phyloP scores from a whole-genome alignment of 2,329 filamentous ascomycete species.

The Sporothrix pseudoabietina region DNA sequence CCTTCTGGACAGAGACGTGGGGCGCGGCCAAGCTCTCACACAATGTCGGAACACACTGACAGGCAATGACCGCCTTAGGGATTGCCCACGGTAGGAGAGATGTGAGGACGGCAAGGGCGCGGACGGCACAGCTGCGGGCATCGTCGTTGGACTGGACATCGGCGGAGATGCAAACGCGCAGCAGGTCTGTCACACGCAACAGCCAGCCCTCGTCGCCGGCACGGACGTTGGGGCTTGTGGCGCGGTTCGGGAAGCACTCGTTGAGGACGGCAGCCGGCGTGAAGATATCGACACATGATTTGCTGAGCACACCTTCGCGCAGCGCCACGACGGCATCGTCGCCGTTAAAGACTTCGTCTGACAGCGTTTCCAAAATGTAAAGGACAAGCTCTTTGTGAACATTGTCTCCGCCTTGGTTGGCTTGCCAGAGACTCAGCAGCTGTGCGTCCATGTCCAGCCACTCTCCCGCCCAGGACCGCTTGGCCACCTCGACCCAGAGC shows the following conservation, averaged over 20 bases:
- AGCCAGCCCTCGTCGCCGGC: constrained; percentile 87
- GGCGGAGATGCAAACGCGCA: constrained; percentile 70
- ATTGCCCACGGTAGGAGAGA: constrained; percentile 87
- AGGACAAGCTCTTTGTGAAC: constrained; percentile 83
- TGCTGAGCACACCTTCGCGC: constrained; percentile 80
- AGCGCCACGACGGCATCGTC: constrained; percentile 86
- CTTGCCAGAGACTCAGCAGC: constrained; percentile 81
- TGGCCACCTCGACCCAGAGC: constrained; percentile 92
- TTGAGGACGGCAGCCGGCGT: constrained; percentile 74
- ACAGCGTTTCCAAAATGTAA: constrained; percentile 84
- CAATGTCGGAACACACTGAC: constrained; percentile 69
- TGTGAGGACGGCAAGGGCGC: constrained; percentile 74
- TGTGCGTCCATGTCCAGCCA: constrained; percentile 94
- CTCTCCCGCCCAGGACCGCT: constrained; percentile 86
- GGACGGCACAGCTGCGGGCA: constrained; percentile 70
- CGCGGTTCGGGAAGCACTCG: constrained; percentile 74
- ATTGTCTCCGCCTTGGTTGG: constrained; percentile 58
- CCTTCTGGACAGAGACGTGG: constrained; percentile 75
- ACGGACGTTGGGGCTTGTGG: constrained; percentile 68
- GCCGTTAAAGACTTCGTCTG: constrained; percentile 89
- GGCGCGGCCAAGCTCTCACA: constrained; percentile 70
- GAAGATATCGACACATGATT: constrained; percentile 91
- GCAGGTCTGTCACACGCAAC: constrained; percentile 70
- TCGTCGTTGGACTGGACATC: constrained; percentile 66
- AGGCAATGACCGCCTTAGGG: constrained; percentile 74